Evolutionary conservation across 805 yeast species (phyloP), one percentile per base, ranked within the genome.

Genomic region (Wickerhamiella bombiphila): DNA sequence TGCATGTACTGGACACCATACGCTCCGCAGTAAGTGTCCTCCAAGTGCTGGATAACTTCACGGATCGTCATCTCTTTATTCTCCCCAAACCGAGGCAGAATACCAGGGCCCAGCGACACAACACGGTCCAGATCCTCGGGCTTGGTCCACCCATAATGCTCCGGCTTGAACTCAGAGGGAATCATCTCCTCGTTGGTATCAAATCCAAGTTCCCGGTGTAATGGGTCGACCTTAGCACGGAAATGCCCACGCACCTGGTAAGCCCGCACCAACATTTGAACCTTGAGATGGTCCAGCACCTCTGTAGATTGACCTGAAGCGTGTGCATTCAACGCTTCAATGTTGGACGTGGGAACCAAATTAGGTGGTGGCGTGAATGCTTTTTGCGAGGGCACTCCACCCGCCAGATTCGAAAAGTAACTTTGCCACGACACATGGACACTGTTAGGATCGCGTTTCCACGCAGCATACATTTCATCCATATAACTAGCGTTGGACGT

Each of bases 181-280:
- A 44, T 45, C 9, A 56, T 45, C 43, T 61, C 53, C 29, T 39
- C 46, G 39, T 51, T 40, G 29, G 48, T 48, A 9, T 72, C 72
- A 53, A 74, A 80, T 50, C 91, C 96, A 56, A 76, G 81, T 15
- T 86, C 74, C 54, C 88, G 80, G 26, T 80, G 88, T 55, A 91
- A 67, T n/a, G 99, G 99, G 61, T 91, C 99, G 44, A 85, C 77
- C 52, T 76, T 78, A 33, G 97, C 96, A 66, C 81, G 82, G 60
- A 77, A 80, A 61, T 91, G 99, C 49, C 98, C 99, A 63, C 97
- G 76, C 37, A 91, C 98, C 67, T 91, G 98, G 65, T 86, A 91
- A 22, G 98, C 98, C 61, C 99, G 80, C 46, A 93, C 96, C 52
- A 91, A 70, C 51, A 91, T 72, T 69, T 91, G 99, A 14, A 85